Base-by-base conservation (phyloP, 1,139 yeast species). In the Pichia sp. region DNA sequence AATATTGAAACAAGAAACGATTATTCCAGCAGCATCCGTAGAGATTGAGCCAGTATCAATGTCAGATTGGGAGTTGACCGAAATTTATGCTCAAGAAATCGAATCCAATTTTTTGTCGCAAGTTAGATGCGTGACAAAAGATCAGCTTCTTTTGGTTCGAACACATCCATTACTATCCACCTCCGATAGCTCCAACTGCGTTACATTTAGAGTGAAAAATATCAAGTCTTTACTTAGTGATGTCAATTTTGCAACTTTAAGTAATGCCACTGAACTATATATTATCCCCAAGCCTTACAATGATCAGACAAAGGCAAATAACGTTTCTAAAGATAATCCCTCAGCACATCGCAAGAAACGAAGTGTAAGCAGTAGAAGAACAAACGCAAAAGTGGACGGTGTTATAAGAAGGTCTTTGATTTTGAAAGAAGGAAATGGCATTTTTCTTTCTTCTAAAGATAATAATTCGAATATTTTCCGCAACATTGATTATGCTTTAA, bases 41-140 rank as follows among this genome's bases (percentile, higher is more conserved):
- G 79, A 77, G 57, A 71, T 90, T 39, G 97, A 87, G 58, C 97
- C 97, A 0, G 64, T 75, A 33, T 72, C 85, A 0, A 64, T 81
- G 3, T 74, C 84, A 4, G 98, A 92, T 59, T 92, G 97, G 97
- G 97, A 90, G 55, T 68, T 85, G 37, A 85, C 88, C 5, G 96
- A 88, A 57, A 66, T 85, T 4, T 86, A 92, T 62, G 94, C 95
- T 2, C 79, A 75, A 41, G 75, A 73, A 42, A 72, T 92, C 37
- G 97, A 92, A 58, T 78, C 79, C 42, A 78, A 79, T 54, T 71
- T 90, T 55, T 67, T 90, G 38, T 77, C 81, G 44, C 97, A 90
- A 61, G 80, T 94, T 1, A 69, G 97, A 48, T 85, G 94, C 43
- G 85, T 88, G 2, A 69, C 80, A 0, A 50, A 71, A 29, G 68